These are phyloP conservation scores for Solanum arcanum DNA, from an alignment of 257 asterid genomes.

Conservation along the genomic window DNA sequence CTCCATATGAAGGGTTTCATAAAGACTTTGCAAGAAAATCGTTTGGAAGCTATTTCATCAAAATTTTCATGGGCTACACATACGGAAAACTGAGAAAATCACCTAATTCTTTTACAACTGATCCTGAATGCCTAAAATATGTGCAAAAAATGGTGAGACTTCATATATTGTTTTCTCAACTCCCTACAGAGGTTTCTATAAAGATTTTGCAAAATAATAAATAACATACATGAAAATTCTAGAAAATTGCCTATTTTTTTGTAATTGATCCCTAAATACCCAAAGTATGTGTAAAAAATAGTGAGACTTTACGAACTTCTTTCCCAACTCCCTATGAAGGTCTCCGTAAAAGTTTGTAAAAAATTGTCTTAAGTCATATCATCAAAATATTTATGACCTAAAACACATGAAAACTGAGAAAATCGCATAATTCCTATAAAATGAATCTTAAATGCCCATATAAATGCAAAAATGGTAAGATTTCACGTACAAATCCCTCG, in stretches of 20 bases:
- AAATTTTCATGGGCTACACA: not conserved
- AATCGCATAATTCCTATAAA: too few species aligned
- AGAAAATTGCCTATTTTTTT: not conserved
- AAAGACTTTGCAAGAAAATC: too few species aligned
- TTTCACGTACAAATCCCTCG: not conserved
- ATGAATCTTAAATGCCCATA: not conserved
- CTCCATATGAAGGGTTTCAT: not conserved
- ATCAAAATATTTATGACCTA: too few species aligned
- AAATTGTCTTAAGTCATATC: too few species aligned
- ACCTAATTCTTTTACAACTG: not conserved
- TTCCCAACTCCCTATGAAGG: too few species aligned
- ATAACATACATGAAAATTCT: rapidly evolving
- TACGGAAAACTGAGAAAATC: not conserved
- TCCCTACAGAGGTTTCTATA: not conserved
- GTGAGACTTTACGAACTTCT: not conserved
- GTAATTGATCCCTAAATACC: too few species aligned
- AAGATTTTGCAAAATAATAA: not conserved
- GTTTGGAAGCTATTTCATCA: not conserved
- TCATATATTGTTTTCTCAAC: not conserved
- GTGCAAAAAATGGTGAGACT: not conserved
- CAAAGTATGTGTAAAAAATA: not conserved
- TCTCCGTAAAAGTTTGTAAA: too few species aligned
- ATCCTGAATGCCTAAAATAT: not conserved
- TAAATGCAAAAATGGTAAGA: not conserved
- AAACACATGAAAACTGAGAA: too few species aligned